Evolutionary conservation across 108 stramenopile genomes (phyloP).

Genomic region (Craspedostauros australis): DNA sequence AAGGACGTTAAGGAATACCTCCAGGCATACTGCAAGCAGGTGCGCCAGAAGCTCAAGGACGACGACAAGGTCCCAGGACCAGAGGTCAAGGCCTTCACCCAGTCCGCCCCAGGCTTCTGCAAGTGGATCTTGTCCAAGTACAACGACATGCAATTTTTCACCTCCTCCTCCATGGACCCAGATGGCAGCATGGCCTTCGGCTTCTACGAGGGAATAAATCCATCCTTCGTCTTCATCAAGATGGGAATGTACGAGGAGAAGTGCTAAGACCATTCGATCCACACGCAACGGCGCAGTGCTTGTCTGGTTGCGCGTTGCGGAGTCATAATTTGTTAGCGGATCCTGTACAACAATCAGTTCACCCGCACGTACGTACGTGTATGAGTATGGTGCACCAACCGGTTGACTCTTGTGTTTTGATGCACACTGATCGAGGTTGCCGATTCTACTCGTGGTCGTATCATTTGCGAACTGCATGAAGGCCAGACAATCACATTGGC

Average conservation of each 20-base stretch:
- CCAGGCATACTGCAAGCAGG: constrained; percentile 17
- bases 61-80: constrained; percentile 21
- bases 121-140: constrained; percentile 40
- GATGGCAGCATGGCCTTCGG: constrained; percentile 53
- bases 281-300: no score
- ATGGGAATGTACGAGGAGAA: constrained; percentile 38
- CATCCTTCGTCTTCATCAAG: constrained; percentile 47
- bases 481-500: no score
- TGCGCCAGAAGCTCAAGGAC: constrained; percentile 22
- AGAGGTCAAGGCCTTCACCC: constrained; percentile 30
- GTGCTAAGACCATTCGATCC: constrained; percentile 18
- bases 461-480: no score
- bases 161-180: constrained; percentile 35
- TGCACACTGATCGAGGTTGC: no score
- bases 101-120: constrained; percentile 19
- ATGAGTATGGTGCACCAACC: no score
- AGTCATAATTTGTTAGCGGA: no score
- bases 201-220: constrained; percentile 49
- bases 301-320: no score
- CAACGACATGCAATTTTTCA: constrained; percentile 47
- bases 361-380: no score
- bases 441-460: no score
- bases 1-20: constrained; percentile 31
- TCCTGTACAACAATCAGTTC: no score
- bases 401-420: no score